Evolutionary conservation across 208 protist genomes (phyloP).

Genomic region (Trypanosoma platydactyli): DNA sequence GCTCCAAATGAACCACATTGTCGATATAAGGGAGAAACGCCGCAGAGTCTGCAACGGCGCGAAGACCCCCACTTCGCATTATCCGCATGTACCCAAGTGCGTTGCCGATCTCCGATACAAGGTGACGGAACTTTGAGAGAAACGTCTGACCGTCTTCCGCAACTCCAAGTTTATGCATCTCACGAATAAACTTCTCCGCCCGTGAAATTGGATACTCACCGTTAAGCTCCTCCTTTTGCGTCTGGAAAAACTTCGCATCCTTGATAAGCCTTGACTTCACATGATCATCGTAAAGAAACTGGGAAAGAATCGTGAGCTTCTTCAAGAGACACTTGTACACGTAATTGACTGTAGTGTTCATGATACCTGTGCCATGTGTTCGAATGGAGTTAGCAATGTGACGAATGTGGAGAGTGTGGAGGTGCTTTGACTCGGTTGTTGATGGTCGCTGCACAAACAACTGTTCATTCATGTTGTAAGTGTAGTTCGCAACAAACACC

Average conservation of each 20-base stretch:
- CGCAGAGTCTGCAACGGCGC: slow-evolving; percentile 89
- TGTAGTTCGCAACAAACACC: slow-evolving; percentile 95
- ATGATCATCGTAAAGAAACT: slow-evolving; percentile 98
- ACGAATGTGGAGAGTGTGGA: slow-evolving; percentile 95
- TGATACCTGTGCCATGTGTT: slow-evolving; percentile 97
- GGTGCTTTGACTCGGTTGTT: slow-evolving; percentile 82
- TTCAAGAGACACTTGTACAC: slow-evolving; percentile 95
- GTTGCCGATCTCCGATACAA: slow-evolving; percentile 98
- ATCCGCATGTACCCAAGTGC: slow-evolving; percentile 97
- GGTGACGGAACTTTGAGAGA: slow-evolving; percentile 91
- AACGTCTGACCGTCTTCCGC: slow-evolving; percentile 82
- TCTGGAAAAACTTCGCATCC: slow-evolving; percentile 70
- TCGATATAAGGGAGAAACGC: slow-evolving; percentile 89
- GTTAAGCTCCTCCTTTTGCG: slow-evolving; percentile 61
- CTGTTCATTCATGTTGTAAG: slow-evolving; percentile 98
- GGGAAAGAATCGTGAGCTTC: slow-evolving; percentile 94
- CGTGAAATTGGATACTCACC: slow-evolving; percentile 88
- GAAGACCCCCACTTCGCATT: slow-evolving; percentile 89
- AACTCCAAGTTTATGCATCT: slow-evolving; percentile 92
- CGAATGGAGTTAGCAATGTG: slow-evolving; percentile 97
- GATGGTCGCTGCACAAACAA: slow-evolving; percentile 92
- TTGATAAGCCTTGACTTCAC: slow-evolving; percentile 89
- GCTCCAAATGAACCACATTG: slow-evolving; percentile 56
- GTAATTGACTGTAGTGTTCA: slow-evolving; percentile 98
- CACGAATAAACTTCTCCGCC: slow-evolving; percentile 91